Conservation (phyloP, 1,139 yeast species). For the Pichia norvegensis region DNA sequence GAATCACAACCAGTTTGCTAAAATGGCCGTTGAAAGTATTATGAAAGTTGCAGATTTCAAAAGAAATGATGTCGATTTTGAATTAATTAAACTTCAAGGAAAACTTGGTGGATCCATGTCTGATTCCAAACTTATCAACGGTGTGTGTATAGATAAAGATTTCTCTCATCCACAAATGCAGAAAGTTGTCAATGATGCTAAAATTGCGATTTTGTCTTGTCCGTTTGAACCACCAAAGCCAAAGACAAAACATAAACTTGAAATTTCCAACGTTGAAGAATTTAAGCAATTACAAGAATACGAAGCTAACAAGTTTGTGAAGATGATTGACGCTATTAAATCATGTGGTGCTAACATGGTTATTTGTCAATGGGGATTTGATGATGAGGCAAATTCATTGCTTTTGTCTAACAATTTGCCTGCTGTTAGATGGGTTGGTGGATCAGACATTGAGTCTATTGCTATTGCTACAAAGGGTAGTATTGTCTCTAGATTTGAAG, state of each 20-base stretch:
- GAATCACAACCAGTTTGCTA: constrained; percentile 86
- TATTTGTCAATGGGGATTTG: constrained; percentile 99
- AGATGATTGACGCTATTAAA: constrained; percentile 85
- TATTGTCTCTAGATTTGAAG: constrained; percentile 96
- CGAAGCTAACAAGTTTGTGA: constrained; percentile 83
- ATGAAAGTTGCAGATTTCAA: constrained; percentile 85
- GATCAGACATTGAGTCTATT: constrained; percentile 88
- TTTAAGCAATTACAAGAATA: constrained; percentile 83
- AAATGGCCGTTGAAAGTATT: constrained; percentile 96
- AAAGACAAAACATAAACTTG: constrained; percentile 94
- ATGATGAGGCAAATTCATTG: constrained; percentile 96
- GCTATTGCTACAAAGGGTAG: constrained; percentile 98
- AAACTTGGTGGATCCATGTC: constrained; percentile 91
- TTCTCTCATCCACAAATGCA: constrained; percentile 99
- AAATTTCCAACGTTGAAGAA: constrained; percentile 87
- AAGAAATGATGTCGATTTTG: constrained; percentile 93
- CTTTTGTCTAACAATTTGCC: constrained; percentile 81
- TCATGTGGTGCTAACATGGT: constrained; percentile 91
- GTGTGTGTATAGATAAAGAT: constrained; percentile 92
- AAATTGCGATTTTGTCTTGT: constrained; percentile 90
- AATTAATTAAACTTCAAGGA: constrained; percentile 89
- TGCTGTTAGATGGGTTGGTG: constrained; percentile 99
- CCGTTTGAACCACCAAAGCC: constrained; percentile 99
- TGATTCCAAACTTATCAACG: constrained; percentile 77
- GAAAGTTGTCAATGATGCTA: constrained; percentile 67